Percentiles rank a stretch among this genome's conserved stretches.
These are phyloP conservation scores for Incumbomyces lentus DNA, from an alignment of 2,329 filamentous ascomycete genomes.

Conservation along the genomic window DNA sequence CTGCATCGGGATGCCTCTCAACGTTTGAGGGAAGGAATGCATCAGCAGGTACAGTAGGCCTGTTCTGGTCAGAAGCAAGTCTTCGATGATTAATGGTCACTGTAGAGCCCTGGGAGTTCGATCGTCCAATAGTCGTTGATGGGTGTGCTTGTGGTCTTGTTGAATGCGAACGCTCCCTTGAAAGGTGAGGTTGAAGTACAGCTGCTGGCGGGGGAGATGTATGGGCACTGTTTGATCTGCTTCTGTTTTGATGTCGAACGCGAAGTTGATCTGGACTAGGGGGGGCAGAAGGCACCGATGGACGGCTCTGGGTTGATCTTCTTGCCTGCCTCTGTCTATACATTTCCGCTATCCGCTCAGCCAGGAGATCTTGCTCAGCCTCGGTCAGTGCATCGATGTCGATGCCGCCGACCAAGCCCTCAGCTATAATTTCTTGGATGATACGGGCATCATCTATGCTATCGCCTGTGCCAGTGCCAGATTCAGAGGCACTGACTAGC, in stretches of 20 bases:
- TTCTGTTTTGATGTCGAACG: not conserved
- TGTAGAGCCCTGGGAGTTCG: conserved; percentile 3
- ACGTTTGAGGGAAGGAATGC: not conserved
- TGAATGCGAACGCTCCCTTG: not conserved
- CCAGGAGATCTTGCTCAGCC: conserved; percentile 77
- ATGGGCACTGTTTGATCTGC: not conserved
- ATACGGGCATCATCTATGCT: conserved; percentile 77
- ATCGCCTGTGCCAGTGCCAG: conserved; percentile 40
- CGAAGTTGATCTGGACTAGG: not conserved
- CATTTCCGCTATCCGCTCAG: conserved; percentile 78
- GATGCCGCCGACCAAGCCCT: conserved; percentile 76
- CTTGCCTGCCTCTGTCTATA: conserved; percentile 65
- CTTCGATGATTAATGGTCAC: conserved; percentile 5
- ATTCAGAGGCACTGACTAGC: conserved; percentile 66
- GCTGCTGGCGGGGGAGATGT: not conserved
- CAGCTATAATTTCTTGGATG: conserved; percentile 75
- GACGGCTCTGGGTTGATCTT: conserved; percentile 33
- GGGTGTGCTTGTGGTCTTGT: not conserved
- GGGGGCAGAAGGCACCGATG: conserved; percentile 16
- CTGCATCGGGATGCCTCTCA: not conserved
- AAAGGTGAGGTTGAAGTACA: not conserved
- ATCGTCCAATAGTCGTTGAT: not conserved
- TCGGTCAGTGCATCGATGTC: conserved; percentile 81
- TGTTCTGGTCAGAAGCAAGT: not conserved
- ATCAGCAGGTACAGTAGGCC: not conserved